A percentile compares a stretch with the other conserved stretches of the same genome.
phyloP scores from a whole-genome alignment of 148 eudicot species.

The Silene latifolia region DNA sequence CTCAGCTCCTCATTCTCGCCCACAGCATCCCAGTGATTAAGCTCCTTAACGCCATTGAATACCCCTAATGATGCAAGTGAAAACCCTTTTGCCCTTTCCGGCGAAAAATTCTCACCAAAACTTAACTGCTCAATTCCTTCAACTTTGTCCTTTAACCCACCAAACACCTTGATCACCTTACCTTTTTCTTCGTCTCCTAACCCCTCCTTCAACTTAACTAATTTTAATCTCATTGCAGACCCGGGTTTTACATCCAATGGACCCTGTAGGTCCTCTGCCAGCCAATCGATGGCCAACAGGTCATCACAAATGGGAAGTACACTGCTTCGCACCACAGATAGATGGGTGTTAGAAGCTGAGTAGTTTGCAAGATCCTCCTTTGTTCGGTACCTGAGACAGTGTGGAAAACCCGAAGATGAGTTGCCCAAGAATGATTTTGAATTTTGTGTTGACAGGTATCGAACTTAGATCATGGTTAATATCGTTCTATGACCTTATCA shows the following conservation, averaged over 20 bases:
- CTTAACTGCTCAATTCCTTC: slow-evolving; percentile 40
- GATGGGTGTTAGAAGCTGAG: slow-evolving; percentile 53
- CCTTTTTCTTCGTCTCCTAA: slow-evolving; percentile 47
- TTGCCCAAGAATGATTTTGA: neutral
- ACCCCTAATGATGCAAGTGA: slow-evolving; percentile 65
- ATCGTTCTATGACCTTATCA: too few species aligned
- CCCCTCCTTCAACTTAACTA: slow-evolving; percentile 63
- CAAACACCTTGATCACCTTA: slow-evolving; percentile 48
- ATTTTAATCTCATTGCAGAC: slow-evolving; percentile 58
- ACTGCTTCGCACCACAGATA: slow-evolving; percentile 42
- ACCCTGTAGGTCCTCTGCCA: slow-evolving; percentile 26
- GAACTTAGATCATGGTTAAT: too few species aligned
- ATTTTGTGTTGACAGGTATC: too few species aligned
- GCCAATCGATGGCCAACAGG: slow-evolving; percentile 86
- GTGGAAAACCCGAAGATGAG: slow-evolving; percentile 15
- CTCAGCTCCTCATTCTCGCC: slow-evolving; percentile 38
- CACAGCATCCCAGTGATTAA: slow-evolving; percentile 35
- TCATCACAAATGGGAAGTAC: slow-evolving; percentile 65
- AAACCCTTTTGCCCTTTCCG: slow-evolving; percentile 78
- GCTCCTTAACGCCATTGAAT: slow-evolving; percentile 41
- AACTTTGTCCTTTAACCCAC: slow-evolving; percentile 51
- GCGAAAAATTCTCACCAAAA: slow-evolving; percentile 79
- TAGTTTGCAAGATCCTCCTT: slow-evolving; percentile 53
- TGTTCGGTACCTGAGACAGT: slow-evolving; percentile 56
- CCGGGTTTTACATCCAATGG: slow-evolving; percentile 34